phyloP scores from a whole-genome alignment of 768 basidiomycete species.

The Myochromella boudieri region DNA sequence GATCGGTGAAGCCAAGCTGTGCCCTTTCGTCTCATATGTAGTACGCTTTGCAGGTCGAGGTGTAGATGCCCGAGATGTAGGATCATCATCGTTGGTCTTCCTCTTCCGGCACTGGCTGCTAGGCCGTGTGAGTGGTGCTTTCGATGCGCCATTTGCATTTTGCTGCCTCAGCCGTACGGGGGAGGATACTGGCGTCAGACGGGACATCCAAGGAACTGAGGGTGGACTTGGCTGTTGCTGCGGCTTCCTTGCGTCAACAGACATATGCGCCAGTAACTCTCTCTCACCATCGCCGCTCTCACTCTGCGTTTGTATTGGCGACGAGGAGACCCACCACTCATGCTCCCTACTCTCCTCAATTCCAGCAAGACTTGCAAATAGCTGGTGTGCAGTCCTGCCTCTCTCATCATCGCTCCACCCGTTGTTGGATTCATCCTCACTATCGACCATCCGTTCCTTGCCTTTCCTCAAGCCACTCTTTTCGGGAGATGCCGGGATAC shows the following conservation, averaged over 20 bases:
- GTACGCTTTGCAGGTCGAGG: constrained; percentile 10
- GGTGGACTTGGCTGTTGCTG: constrained; percentile 1
- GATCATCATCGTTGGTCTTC: neutral
- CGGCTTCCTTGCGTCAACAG: neutral
- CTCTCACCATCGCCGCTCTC: neutral
- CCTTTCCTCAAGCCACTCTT: constrained; percentile 13
- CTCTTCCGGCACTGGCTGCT: constrained; percentile 2
- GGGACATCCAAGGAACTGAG: constrained; percentile 13
- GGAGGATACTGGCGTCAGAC: constrained; percentile 22
- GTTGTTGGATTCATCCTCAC: constrained; percentile 32
- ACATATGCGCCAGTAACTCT: neutral
- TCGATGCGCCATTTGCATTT: neutral
- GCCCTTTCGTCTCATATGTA: constrained; percentile 4
- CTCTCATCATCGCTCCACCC: constrained; percentile 49
- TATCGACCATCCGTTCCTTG: constrained; percentile 22
- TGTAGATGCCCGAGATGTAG: constrained; percentile 4
- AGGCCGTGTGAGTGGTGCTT: constrained; percentile 3
- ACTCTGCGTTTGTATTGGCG: constrained; percentile 6
- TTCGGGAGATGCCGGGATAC: constrained; percentile 1
- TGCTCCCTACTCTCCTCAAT: constrained; percentile 32
- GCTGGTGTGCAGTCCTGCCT: constrained; percentile 51
- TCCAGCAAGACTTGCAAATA: constrained; percentile 49
- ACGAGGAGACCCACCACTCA: constrained; percentile 26
- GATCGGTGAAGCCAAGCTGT: constrained; percentile 24
- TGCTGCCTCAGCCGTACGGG: constrained; percentile 10